Evolutionary conservation across 495 filamentous ascomycete genomes (phyloP), one percentile per base, ranked within the genome.

Genomic region (Talaromyces wortmannii): DNA sequence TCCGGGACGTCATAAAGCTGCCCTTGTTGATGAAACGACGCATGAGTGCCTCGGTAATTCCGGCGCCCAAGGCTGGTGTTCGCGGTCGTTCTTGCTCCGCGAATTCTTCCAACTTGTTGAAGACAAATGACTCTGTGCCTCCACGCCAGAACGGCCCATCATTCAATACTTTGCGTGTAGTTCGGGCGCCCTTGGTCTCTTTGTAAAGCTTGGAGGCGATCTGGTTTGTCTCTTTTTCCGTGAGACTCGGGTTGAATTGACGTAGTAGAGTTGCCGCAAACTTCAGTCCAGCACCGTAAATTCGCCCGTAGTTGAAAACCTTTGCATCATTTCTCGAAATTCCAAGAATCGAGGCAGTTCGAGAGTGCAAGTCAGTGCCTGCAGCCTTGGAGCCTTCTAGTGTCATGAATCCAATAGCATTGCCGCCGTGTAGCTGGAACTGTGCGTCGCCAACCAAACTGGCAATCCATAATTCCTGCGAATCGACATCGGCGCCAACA

Each of bases 381-480:
- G 88, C 88, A 10, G 89, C 83, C 68, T 97, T 97, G 49, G 90
- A 92, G 6, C 94, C 94, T 68, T 99, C 94, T 13, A 99, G 73
- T 2, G 95, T 97, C 94, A 99, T 99, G 75, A 99, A 99, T 7
- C 95, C 94, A 52, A 97, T 87, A 5, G 94, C 95, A 61, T 95
- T 96, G 48, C 94, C 95, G 55, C 94, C 94, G 59, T 99, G 94
- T 3, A 97, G 73, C 59, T 87, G 84, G 68, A 99, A 97, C 52
- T 91, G 88, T 11, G 94, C 87, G 70, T 99, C 94, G 17, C 94
- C 94, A 31, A 99, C 83, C 5, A 99, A 79, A 69, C 89, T 92
- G 6, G 94, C 94, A 62, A 99, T 99, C 94, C 94, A 99, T 31
- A 99, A 79, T 70, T 99, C 94, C 67, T 99, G 87, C n/a, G 92